Percentiles rank a stretch among this genome's conserved stretches.
These are phyloP conservation scores for Halophytophthora batemanensis DNA, from an alignment of 352 stramenopile genomes.

Conservation along the genomic window DNA sequence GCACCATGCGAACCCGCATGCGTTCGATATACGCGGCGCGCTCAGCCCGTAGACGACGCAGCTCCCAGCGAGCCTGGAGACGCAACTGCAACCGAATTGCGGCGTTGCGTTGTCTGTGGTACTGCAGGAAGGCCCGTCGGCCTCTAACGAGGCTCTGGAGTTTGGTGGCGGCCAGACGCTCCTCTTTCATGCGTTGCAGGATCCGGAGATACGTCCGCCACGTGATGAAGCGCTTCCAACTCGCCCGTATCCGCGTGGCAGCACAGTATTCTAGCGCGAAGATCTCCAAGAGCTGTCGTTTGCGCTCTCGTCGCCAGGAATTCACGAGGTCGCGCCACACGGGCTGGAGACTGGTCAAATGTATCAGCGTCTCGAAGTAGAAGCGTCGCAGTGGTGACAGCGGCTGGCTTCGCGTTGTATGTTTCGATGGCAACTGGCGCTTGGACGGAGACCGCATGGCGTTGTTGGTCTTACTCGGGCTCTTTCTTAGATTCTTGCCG, in stretches of 20 bases:
- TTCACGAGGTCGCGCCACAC: constrained; percentile 50
- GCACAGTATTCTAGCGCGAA: constrained; percentile 39
- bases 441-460: constrained; percentile 18
- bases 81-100: constrained; percentile 18
- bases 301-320: constrained; percentile 38
- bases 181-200: constrained; percentile 31
- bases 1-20: constrained; percentile 42
- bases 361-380: constrained; percentile 46
- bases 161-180: constrained; percentile 38
- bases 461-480: neutral
- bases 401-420: neutral
- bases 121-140: constrained; percentile 18
- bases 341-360: constrained; percentile 30
- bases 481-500: neutral
- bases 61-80: constrained; percentile 29
- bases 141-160: constrained; percentile 45
- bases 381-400: constrained; percentile 23
- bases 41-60: constrained; percentile 38
- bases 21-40: constrained; percentile 27
- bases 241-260: constrained; percentile 44
- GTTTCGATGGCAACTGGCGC: constrained; percentile 13
- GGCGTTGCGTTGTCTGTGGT: constrained; percentile 8
- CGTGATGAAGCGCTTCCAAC: constrained; percentile 30
- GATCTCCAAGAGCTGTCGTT: constrained; percentile 24
- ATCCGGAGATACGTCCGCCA: constrained; percentile 14